A percentile compares a stretch with the other conserved stretches of the same genome.
These are phyloP conservation scores for Kokia cookei DNA, from an alignment of 441 rosid species.

Conservation along the genomic window DNA sequence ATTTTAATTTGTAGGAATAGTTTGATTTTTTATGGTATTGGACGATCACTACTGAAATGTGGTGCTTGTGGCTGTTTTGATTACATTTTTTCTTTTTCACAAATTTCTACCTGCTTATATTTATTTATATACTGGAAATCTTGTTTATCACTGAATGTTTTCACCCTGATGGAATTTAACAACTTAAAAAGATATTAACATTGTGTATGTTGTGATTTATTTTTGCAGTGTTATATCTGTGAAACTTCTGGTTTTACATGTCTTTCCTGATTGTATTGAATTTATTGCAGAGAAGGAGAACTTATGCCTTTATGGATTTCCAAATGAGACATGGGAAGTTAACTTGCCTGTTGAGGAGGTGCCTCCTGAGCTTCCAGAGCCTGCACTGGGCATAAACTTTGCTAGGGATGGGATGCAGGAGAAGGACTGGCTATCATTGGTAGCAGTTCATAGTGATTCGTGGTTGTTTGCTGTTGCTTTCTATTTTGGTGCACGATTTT, in stretches of 20 bases:
- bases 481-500: conserved; percentile 90
- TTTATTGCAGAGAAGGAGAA: neutral
- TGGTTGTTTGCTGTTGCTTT: conserved; percentile 93
- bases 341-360: neutral
- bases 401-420: neutral
- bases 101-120: neutral
- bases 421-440: neutral
- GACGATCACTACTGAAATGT: neutral
- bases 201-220: neutral
- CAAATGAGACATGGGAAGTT: neutral
- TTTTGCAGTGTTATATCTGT: neutral
- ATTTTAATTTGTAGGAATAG: neutral
- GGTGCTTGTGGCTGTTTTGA: neutral
- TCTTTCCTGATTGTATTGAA: neutral
- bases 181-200: neutral
- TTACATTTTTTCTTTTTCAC: neutral
- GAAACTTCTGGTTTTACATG: conserved; percentile 4
- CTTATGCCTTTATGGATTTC: neutral
- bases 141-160: neutral
- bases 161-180: neutral
- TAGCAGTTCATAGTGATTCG: conserved; percentile 61
- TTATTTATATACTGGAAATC: neutral
- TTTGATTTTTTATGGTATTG: neutral
- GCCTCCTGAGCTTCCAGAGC: neutral
- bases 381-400: neutral